Percentiles rank a stretch among this genome's conserved stretches.
phyloP scores from a whole-genome alignment of 2,329 filamentous ascomycete genomes.

The Penicillium sp. region DNA sequence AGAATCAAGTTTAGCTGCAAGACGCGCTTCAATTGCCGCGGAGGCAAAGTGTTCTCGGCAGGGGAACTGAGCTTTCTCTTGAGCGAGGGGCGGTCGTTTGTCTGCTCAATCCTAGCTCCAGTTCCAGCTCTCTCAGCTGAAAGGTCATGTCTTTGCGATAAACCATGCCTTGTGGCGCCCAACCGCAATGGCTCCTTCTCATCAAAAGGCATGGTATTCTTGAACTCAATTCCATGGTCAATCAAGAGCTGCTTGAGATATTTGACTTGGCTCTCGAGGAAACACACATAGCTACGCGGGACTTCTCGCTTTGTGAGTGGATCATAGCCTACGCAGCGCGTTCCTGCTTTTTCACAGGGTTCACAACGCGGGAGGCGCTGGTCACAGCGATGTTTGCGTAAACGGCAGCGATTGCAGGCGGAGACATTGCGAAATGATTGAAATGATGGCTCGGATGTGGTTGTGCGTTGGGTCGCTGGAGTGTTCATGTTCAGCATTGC shows the following conservation, averaged over 20 bases:
- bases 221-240: conserved; percentile 72
- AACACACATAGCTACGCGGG: conserved; percentile 89
- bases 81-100: neutral
- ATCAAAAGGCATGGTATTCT: conserved; percentile 72
- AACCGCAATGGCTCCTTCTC: conserved; percentile 41
- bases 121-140: neutral
- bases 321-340: conserved; percentile 92
- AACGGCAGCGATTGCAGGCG: conserved; percentile 88
- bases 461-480: neutral
- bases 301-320: conserved; percentile 97
- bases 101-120: neutral
- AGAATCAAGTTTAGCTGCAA: conserved; percentile 11
- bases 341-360: conserved; percentile 89
- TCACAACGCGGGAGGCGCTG: conserved; percentile 89
- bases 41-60: neutral
- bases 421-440: conserved; percentile 79
- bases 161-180: neutral
- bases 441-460: neutral
- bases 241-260: conserved; percentile 80
- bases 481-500: neutral
- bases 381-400: conserved; percentile 94
- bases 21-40: conserved; percentile 1
- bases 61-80: neutral
- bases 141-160: neutral
- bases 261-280: conserved; percentile 83